Evolutionary conservation across 352 stramenopile species (phyloP).

Genomic region (Peronospora destructor): DNA sequence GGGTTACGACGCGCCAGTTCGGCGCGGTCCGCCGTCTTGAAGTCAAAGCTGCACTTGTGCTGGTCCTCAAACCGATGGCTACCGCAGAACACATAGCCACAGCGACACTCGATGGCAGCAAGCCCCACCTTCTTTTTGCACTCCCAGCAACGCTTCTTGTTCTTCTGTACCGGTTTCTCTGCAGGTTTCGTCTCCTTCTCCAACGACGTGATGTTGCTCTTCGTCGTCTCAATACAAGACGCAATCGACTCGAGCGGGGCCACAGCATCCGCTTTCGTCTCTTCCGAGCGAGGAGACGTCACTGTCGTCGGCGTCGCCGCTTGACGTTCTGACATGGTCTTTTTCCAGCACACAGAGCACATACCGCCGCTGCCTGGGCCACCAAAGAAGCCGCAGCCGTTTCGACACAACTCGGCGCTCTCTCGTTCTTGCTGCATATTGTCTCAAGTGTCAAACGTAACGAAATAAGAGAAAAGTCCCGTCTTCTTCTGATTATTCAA

Average conservation of each 20-base stretch:
- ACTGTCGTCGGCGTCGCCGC: slow-evolving; percentile 23
- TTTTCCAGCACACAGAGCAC: slow-evolving; percentile 84
- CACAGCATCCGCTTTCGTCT: slow-evolving; percentile 16
- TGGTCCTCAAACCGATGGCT: slow-evolving; percentile 83
- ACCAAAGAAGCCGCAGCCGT: slow-evolving; percentile 77
- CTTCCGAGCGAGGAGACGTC: slow-evolving; percentile 14
- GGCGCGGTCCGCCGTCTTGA: slow-evolving; percentile 67
- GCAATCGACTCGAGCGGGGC: slow-evolving; percentile 33
- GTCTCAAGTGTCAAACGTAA: not conserved
- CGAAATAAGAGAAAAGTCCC: not conserved
- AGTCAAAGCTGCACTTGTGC: slow-evolving; percentile 83
- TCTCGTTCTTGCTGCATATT: slow-evolving; percentile 78
- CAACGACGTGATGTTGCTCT: slow-evolving; percentile 37
- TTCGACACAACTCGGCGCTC: slow-evolving; percentile 61
- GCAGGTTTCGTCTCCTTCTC: slow-evolving; percentile 30
- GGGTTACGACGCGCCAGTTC: slow-evolving; percentile 76
- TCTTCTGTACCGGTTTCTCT: slow-evolving; percentile 74
- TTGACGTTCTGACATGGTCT: slow-evolving; percentile 71
- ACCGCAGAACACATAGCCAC: slow-evolving; percentile 84
- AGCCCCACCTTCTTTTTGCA: slow-evolving; percentile 90
- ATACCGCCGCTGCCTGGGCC: slow-evolving; percentile 60
- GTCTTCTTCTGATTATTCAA: too few relatives aligned
- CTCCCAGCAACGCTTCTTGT: slow-evolving; percentile 87
- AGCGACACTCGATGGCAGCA: slow-evolving; percentile 85
- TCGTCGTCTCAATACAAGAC: slow-evolving; percentile 3